These are phyloP conservation scores for Pachysolen tannophilus DNA, from an alignment of 805 yeast genomes.

Conservation along the genomic window DNA sequence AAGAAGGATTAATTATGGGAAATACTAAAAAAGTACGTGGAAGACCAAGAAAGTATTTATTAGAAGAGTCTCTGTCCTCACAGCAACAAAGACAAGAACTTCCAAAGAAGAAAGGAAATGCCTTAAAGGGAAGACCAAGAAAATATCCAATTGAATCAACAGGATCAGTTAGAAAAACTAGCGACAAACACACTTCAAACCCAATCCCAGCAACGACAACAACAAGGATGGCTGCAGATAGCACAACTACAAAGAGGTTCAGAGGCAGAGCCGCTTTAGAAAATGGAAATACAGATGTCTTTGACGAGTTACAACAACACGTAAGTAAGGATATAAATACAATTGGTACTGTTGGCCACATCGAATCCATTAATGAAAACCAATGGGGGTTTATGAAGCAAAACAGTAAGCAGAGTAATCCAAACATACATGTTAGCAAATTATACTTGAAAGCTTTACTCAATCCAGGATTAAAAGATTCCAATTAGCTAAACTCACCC, in stretches of 20 bases:
- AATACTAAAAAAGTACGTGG: no score
- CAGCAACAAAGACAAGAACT: no score
- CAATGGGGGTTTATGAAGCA: background rate
- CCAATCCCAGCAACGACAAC: background rate
- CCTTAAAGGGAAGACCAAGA: constrained; percentile 40
- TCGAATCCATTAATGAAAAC: background rate
- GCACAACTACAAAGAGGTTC: background rate
- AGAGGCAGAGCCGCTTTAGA: background rate
- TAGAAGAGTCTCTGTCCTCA: no score
- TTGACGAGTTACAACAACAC: no score
- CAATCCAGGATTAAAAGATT: constrained; percentile 5
- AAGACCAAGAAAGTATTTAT: no score
- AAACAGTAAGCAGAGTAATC: no score
- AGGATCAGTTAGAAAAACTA: constrained; percentile 15
- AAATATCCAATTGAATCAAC: constrained; percentile 40
- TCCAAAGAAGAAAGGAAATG: no score
- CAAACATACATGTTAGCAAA: constrained; percentile 1
- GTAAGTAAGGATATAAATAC: no score
- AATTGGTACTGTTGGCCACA: background rate
- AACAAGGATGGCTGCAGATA: background rate
- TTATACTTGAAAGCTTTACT: constrained; percentile 1
- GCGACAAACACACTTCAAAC: background rate
- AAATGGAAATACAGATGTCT: no score
- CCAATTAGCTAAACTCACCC: background rate
- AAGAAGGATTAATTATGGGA: no score